Evolutionary conservation across 805 yeast genomes (phyloP), one percentile per base, ranked within the genome.

Genomic region (Saturnispora saitoi): DNA sequence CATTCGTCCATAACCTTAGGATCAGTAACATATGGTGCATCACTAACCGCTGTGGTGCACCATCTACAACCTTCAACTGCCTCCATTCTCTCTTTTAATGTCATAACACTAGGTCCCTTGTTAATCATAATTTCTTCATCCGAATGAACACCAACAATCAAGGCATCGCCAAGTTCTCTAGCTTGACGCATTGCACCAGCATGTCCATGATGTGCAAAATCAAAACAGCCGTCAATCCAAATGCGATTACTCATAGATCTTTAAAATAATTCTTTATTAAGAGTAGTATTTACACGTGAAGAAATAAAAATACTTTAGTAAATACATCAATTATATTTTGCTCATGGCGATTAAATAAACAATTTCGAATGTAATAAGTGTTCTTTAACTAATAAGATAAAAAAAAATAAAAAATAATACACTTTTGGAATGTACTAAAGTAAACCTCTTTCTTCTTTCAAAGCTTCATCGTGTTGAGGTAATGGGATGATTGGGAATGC

Each of bases 161-260:
- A 73, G 53, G 79, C 87, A 26, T 71, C 69, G 9, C 96, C 96
- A 15, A 85, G 73, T 57, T 82, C 86, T 36, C 95, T 75, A 0
- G 99, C 96, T 64, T 93, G 99, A 49, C 86, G 68, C 77, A 93
- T 81, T 19, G 98, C 99, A 29, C 97, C 97, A 3, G 97, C 95
- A 59, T 93, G 99, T 65, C 95, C 98, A 61, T 93, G 98, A 64
- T 93, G 99, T 38, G 95, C 87, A 68, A 93, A 93, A 65, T 93
- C 99, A 67, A 93, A 93, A 63, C 99, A 93, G 0, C 99, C 99
- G 64, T 93, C 99, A 28, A 93, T 80, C 99, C 99, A 93, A 51
- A 91, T 83, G 8, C 38, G 38, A 6, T 34, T 20, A 34, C 38
- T 15, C 38, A 34, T 34, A 9, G 36, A n/a, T n/a, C n/a, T n/a